Conservation (phyloP, 345 rosid genomes). For the Litchi chinensis region DNA sequence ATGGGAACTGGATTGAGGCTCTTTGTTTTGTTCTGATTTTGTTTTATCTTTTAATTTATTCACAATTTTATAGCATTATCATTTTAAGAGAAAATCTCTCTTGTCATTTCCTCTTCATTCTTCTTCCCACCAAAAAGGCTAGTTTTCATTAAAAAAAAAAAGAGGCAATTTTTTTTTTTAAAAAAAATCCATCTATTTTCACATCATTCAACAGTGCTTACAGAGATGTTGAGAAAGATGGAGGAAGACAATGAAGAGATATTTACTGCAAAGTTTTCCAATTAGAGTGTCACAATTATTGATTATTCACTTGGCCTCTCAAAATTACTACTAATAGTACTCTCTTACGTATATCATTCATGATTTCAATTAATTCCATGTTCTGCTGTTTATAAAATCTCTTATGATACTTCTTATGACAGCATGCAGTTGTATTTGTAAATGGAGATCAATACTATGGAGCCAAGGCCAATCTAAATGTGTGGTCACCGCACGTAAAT, state of each 20-base stretch:
- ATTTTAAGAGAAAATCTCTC: slow-evolving; percentile 7
- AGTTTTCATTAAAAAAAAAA: not conserved
- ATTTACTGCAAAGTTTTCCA: not conserved
- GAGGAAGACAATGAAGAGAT: not conserved
- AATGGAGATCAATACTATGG: slow-evolving; percentile 88
- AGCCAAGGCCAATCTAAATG: slow-evolving; percentile 91
- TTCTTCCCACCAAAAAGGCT: slow-evolving; percentile 9
- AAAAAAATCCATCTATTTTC: not conserved
- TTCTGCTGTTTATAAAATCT: not conserved
- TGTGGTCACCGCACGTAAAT: slow-evolving; percentile 84
- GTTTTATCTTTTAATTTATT: not conserved
- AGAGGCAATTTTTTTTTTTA: not conserved
- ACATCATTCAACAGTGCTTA: not conserved
- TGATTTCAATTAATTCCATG: not conserved
- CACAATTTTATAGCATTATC: not conserved
- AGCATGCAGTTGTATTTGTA: slow-evolving; percentile 98
- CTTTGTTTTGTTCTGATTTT: not conserved
- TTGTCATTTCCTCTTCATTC: not conserved
- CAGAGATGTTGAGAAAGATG: not conserved
- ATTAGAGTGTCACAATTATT: not conserved
- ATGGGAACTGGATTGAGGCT: too few relatives aligned
- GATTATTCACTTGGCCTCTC: not conserved
- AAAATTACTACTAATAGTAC: not conserved
- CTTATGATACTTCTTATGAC: slow-evolving; percentile 20
- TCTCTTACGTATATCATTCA: not conserved